These are phyloP conservation scores for Fusarium tricinctum DNA, from an alignment of 2,329 filamentous ascomycete species.

Conservation along the genomic window DNA sequence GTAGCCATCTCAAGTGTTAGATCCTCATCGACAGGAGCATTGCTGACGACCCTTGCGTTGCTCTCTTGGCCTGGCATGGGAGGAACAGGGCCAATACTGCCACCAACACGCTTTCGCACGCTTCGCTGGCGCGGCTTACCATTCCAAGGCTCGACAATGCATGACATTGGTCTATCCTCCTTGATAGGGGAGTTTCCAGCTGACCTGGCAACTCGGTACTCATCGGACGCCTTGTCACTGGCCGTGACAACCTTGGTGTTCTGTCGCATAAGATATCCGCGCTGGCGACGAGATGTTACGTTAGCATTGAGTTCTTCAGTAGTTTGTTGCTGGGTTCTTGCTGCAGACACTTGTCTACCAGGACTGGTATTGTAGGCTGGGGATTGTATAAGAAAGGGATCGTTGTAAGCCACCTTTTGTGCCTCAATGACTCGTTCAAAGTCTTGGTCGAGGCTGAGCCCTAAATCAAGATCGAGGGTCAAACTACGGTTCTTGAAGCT, in stretches of 20 bases:
- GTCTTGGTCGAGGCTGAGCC: constrained; percentile 89
- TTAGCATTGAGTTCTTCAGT: constrained; percentile 69
- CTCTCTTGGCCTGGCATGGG: constrained; percentile 91
- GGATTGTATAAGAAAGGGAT: constrained; percentile 42
- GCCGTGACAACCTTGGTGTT: constrained; percentile 97
- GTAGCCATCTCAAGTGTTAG: constrained; percentile 67
- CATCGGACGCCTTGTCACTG: constrained; percentile 78
- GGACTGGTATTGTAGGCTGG: constrained; percentile 43
- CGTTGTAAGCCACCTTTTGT: constrained; percentile 82
- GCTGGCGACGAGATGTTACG: constrained; percentile 76
- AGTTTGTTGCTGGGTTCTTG: constrained; percentile 20
- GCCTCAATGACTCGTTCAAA: constrained; percentile 95
- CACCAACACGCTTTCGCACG: constrained; percentile 65
- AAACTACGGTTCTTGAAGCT: constrained; percentile 87
- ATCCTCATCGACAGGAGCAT: constrained; percentile 78
- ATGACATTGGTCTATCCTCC: constrained; percentile 86
- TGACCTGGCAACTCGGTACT: constrained; percentile 69
- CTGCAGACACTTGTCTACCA: constrained; percentile 63
- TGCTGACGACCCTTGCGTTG: constrained; percentile 75
- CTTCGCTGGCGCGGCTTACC: constrained; percentile 78
- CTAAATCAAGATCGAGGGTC: constrained; percentile 84
- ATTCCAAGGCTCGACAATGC: constrained; percentile 98
- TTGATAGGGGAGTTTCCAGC: constrained; percentile 79
- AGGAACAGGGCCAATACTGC: constrained; percentile 74
- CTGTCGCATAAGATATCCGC: constrained; percentile 98